These are phyloP conservation scores for Lactarius pseudohatsudake DNA, from an alignment of 768 basidiomycete genomes.

Conservation along the genomic window DNA sequence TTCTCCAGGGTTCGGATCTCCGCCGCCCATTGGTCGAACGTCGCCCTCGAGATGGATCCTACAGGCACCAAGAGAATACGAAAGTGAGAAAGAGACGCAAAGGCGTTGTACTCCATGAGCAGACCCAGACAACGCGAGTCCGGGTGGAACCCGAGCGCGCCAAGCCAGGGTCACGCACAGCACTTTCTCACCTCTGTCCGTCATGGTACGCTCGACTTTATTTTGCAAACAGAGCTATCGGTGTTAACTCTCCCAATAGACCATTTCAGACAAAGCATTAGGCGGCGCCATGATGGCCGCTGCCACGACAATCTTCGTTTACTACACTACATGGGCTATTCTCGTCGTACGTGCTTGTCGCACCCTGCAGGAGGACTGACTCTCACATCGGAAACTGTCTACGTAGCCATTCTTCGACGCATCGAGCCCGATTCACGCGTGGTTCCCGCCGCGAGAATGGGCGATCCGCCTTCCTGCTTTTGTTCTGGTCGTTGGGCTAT, in stretches of 20 bases:
- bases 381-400: constrained; percentile 13
- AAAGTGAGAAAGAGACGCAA: constrained; percentile 83
- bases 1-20: constrained; percentile 73
- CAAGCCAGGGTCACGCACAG: not conserved
- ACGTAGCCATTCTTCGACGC: constrained; percentile 77
- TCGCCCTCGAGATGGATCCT: constrained; percentile 64
- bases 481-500: constrained; percentile 75
- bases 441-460: constrained; percentile 92
- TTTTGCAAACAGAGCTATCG: not conserved
- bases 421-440: constrained; percentile 67
- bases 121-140: not conserved
- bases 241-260: constrained; percentile 44
- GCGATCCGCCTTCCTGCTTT: constrained; percentile 84
- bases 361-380: constrained; percentile 11
- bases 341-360: constrained; percentile 62
- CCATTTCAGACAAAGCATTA: constrained; percentile 74
- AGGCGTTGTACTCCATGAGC: constrained; percentile 67
- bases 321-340: constrained; percentile 92
- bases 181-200: not conserved
- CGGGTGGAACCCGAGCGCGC: not conserved
- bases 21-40: constrained; percentile 71
- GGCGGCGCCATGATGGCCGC: constrained; percentile 79
- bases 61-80: constrained; percentile 85
- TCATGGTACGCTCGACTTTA: constrained; percentile 16
- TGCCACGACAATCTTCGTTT: constrained; percentile 75